Base-by-base conservation (phyloP, 441 rosid genomes). In the Brassica balearica region DNA sequence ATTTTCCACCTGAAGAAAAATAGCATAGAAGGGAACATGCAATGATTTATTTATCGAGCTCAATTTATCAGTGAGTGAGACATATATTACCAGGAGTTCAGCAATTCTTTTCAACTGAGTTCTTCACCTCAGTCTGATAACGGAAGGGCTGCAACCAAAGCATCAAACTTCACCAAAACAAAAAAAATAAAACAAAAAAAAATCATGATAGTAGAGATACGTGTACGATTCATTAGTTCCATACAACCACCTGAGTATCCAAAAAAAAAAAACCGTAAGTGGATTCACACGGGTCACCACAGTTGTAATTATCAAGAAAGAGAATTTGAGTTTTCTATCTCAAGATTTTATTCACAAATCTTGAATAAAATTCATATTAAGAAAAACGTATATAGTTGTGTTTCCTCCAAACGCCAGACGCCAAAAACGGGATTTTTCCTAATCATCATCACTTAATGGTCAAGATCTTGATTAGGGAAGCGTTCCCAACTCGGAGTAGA, bases 141-240 rank as follows among this genome's bases (percentile, higher is more conserved):
- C n/a, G 99, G 98, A 74, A 95, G 97, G 22, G 95, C 98, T 0
- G 93, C 88, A 63, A 93, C 96, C 81, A 95, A 86, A 41, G 89
- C 93, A 87, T 89, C 97, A 84, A 93, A 34, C 8, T 34, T 34
- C 38, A 34, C 11, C 70, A 67, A 53, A 61, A 65, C 25, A 15
- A 27, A 14, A 43, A 23, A 17, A 23, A 23, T 1, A 77, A 77
- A 20, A 1, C 20, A 15, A 15, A 59, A 36, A 71, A 29, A 59
- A 56, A 8, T 56, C 23, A 58, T 36, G 34, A 58, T 43, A 22
- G 29, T 62, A 63, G 46, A 72, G 51, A 43, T 43, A 43, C 51
- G 20, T 29, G 32, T 29, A 29, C 32, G 5, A 29, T 29, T 29
- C 32, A 29, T 29, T 29, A 29, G 32, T 29, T 29, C 32, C 32